Evolutionary conservation across 768 basidiomycete species (phyloP), one percentile per base, ranked within the genome.

Genomic region (Grammothele lineata): DNA sequence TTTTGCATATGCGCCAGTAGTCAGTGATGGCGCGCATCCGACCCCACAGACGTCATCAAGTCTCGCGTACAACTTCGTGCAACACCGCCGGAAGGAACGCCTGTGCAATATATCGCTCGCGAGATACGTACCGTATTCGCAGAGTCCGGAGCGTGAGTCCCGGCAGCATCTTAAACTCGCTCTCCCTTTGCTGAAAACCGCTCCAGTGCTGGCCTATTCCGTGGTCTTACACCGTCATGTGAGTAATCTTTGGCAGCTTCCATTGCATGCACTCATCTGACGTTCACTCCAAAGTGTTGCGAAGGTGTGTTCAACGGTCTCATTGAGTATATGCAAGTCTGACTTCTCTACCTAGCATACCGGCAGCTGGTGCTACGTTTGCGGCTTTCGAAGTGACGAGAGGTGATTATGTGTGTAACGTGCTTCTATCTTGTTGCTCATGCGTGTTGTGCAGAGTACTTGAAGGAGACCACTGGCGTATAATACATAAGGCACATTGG

Each of bases 311-410:
- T 15, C 12, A 50, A 27, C 50, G 15, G 43, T 11, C 21, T 37
- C 37, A 23, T 39, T n/a, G 33, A 24, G 17, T 17, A 15, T n/a
- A 35, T 38, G 15, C n/a, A 35, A n/a, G n/a, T n/a, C 17, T 41
- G 15, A 51, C 30, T 8, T 32, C 19, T 21, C 50, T 57, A 14
- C 26, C 39, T 53, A 92, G 91, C 65, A 91, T 94, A 58, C 93
- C 93, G 12, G 89, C 93, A 5, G 92, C 92, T 11, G 93, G 81
- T 35, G 83, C 85, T 55, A 96, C 93, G 3, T 95, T 96, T 55
- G 85, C 88, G 10, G 87, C 87, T 0, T 96, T 87, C 58, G 92
- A 96, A 63, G 59, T 93, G 22, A 89, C 84, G 0, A 69, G 89
- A 70, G 85, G 84, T 83, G 43, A 45, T 75, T 57, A n/a, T 10